These are phyloP conservation scores for Sequoiadendron giganteum DNA, from an alignment of 75 land plant species.

Conservation along the genomic window DNA sequence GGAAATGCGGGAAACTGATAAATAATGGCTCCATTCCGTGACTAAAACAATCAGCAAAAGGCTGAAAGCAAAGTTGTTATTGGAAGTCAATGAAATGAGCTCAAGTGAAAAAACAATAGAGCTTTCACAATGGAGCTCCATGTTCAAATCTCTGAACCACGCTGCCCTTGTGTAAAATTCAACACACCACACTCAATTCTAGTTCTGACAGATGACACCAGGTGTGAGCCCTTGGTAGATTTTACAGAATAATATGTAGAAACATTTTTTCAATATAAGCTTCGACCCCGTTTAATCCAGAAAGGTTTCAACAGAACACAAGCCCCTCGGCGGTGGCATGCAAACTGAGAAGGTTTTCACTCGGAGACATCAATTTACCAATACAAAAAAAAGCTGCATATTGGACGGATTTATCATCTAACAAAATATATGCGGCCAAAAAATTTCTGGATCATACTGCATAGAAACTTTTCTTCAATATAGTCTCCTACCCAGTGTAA, in stretches of 20 bases:
- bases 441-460: not conserved
- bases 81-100: not conserved
- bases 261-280: not conserved
- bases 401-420: too few relatives aligned
- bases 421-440: not conserved
- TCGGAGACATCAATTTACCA: not conserved
- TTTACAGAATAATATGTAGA: not conserved
- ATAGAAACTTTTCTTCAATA: not conserved
- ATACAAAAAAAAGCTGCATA: too few relatives aligned
- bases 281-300: not conserved
- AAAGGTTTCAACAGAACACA: not conserved
- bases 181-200: not conserved
- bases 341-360: not conserved
- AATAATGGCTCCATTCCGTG: not conserved
- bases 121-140: not conserved
- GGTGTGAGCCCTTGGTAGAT: not conserved
- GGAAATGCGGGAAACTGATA: not conserved
- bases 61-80: not conserved
- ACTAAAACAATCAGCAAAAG: not conserved
- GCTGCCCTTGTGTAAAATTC: not conserved
- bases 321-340: not conserved
- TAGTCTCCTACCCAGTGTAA: not conserved
- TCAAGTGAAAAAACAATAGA: not conserved
- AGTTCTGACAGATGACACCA: not conserved
- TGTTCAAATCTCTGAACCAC: not conserved